Evolutionary conservation across 192 early-diverging fungal species (phyloP).

Genomic region (Umbelopsis vinacea): DNA sequence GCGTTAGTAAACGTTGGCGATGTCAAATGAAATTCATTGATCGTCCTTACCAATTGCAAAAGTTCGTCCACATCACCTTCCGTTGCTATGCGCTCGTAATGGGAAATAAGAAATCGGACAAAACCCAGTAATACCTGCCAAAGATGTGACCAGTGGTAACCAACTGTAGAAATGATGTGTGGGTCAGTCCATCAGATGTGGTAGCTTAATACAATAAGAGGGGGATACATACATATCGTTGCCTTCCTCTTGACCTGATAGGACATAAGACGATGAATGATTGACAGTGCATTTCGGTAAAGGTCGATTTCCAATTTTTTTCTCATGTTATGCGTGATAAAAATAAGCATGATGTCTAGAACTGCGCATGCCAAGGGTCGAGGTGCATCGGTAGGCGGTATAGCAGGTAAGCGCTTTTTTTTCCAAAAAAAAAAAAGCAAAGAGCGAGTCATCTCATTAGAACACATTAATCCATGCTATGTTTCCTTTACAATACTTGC

Average conservation of each 20-base stretch:
- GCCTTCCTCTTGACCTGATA: conserved; percentile 32
- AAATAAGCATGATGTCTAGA: conserved; percentile 52
- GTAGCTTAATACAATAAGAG: no score
- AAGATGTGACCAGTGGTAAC: conserved; percentile 59
- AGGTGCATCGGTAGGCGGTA: conserved; percentile 45
- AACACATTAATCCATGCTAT: no score
- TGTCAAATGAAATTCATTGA: not conserved
- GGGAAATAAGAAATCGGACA: conserved; percentile 47
- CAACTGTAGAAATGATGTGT: conserved; percentile 5
- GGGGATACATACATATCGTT: conserved; percentile 21
- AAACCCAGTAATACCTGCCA: conserved; percentile 55
- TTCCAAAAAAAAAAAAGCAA: not conserved
- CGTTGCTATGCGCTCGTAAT: conserved; percentile 41
- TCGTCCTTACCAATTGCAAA: conserved; percentile 40
- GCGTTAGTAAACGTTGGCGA: not conserved
- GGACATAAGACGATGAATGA: conserved; percentile 37
- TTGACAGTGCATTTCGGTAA: conserved; percentile 34
- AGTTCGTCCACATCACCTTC: conserved; percentile 38
- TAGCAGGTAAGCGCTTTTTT: conserved; percentile 46
- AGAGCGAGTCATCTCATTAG: not conserved
- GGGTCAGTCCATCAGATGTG: not conserved
- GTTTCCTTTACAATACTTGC: not conserved
- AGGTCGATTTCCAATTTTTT: conserved; percentile 55
- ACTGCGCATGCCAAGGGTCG: conserved; percentile 46
- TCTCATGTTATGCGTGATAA: conserved; percentile 59